These are phyloP conservation scores for Heliamphora exappendiculata DNA, from an alignment of 148 eudicot genomes.

Conservation along the genomic window DNA sequence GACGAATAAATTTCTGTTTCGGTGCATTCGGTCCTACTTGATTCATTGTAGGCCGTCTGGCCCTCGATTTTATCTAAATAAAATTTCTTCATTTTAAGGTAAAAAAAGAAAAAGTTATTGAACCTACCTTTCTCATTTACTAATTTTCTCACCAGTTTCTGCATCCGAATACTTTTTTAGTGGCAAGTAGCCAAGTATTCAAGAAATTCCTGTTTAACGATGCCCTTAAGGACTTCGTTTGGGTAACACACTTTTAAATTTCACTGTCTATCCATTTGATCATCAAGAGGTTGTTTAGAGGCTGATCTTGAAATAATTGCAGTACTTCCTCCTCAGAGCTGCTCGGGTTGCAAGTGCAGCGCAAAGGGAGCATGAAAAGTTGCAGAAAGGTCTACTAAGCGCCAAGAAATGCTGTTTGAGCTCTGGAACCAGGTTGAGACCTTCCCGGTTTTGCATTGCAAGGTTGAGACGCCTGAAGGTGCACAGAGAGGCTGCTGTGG, in stretches of 20 bases:
- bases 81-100: no score
- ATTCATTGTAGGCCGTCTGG: no score
- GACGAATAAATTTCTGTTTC: no score
- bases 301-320: slow-evolving; percentile 75
- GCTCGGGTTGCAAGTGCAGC: slow-evolving; percentile 56
- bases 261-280: slow-evolving; percentile 22
- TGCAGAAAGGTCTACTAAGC: slow-evolving; percentile 51
- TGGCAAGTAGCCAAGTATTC: no score
- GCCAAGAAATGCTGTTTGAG: slow-evolving; percentile 57
- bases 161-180: neutral
- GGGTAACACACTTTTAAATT: neutral
- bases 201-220: neutral
- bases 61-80: no score
- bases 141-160: neutral
- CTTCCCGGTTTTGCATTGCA: slow-evolving; percentile 75
- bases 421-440: slow-evolving; percentile 54
- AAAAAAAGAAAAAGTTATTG: neutral
- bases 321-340: slow-evolving; percentile 65
- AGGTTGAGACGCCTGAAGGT: slow-evolving; percentile 37
- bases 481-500: no score
- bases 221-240: neutral
- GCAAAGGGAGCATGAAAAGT: slow-evolving; percentile 61
- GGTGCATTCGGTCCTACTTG: no score
- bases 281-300: slow-evolving; percentile 83
- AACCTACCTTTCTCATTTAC: neutral